Evolutionary conservation across 2,329 filamentous ascomycete species (phyloP).

Genomic region (Chaetomium globosum): DNA sequence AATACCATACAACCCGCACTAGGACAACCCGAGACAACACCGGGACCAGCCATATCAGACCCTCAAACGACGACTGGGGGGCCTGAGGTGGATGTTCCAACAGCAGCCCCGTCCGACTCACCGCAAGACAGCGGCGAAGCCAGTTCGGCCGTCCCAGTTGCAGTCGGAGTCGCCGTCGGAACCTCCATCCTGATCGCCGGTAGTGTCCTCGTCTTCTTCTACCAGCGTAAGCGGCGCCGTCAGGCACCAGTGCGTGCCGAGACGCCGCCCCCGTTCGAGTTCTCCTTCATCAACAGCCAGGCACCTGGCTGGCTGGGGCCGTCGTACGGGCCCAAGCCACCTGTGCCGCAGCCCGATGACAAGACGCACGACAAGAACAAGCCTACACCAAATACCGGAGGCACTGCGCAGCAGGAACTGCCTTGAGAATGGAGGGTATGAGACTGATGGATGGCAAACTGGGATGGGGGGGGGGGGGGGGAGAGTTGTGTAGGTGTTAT

Average conservation of each 20-base stretch:
- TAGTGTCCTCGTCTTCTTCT: conserved; percentile 28
- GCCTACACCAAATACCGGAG: not conserved
- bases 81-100: not conserved
- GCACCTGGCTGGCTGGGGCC: conserved; percentile 8
- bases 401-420: conserved; percentile 12
- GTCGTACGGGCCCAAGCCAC: conserved; percentile 2
- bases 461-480: not conserved
- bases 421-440: conserved; percentile 1
- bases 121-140: conserved; percentile 10
- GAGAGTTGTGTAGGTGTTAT: not conserved
- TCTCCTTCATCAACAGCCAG: conserved; percentile 12
- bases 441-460: not conserved
- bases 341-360: not conserved
- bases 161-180: conserved; percentile 27
- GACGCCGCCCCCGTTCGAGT: conserved; percentile 30
- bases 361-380: not conserved
- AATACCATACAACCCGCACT: not conserved
- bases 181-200: conserved; percentile 21
- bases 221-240: conserved; percentile 28
- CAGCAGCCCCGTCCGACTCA: not conserved
- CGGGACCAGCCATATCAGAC: not conserved
- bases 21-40: not conserved
- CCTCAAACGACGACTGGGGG: not conserved
- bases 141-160: conserved; percentile 24
- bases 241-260: conserved; percentile 27